Evolutionary conservation across 1,139 yeast genomes (phyloP).

Genomic region (Yamadazyma friedrichii): DNA sequence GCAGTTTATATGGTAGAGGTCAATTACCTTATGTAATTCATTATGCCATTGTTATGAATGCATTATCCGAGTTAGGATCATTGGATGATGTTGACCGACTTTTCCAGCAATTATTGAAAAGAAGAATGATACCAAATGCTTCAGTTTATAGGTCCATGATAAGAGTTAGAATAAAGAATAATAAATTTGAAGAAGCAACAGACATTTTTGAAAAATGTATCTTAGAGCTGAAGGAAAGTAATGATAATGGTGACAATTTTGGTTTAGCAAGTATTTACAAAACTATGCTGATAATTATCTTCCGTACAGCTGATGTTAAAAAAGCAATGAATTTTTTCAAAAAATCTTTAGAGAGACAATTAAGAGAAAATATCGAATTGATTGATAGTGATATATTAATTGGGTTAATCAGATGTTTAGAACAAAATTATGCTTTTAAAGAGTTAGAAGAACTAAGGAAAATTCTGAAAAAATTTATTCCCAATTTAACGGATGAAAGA

Average conservation of each 20-base stretch:
- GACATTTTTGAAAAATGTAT: slow-evolving; percentile 18
- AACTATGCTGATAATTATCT: slow-evolving; percentile 37
- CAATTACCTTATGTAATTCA: slow-evolving; percentile 56
- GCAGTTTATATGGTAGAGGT: slow-evolving; percentile 57
- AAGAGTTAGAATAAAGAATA: slow-evolving; percentile 41
- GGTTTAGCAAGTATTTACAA: slow-evolving; percentile 10
- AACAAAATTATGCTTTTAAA: slow-evolving; percentile 22
- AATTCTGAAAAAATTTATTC: slow-evolving; percentile 17
- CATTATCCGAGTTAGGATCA: slow-evolving; percentile 60
- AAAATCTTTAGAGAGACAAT: slow-evolving; percentile 25
- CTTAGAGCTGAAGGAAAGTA: background rate
- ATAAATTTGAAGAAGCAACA: slow-evolving; percentile 44
- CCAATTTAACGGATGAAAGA: slow-evolving; percentile 16
- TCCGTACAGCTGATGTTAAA: slow-evolving; percentile 35
- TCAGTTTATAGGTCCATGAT: slow-evolving; percentile 51
- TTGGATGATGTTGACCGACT: slow-evolving; percentile 51
- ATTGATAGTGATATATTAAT: slow-evolving; percentile 19
- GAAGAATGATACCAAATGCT: slow-evolving; percentile 50
- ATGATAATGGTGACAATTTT: slow-evolving; percentile 4
- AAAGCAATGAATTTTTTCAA: slow-evolving; percentile 43
- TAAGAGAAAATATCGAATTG: slow-evolving; percentile 14
- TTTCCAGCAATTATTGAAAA: slow-evolving; percentile 44
- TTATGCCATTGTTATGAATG: slow-evolving; percentile 63
- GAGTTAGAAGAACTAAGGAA: slow-evolving; percentile 22
- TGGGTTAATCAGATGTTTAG: slow-evolving; percentile 21